Percentiles rank a stretch among this genome's conserved stretches.
Evolutionary conservation across 192 early-diverging fungal species (phyloP).

Genomic region (Coemansia sp.): DNA sequence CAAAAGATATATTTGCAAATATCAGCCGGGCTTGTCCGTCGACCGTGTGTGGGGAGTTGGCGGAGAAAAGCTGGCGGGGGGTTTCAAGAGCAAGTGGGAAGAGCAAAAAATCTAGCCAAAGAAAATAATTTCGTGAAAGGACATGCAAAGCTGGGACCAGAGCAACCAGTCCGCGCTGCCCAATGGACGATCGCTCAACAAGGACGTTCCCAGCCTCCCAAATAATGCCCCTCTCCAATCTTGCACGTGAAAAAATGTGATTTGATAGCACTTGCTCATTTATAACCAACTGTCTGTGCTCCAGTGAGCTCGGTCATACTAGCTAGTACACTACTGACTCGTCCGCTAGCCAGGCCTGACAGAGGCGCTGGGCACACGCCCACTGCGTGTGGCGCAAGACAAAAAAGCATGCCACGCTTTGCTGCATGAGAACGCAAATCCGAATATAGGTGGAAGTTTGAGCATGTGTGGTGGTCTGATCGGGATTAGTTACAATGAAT

Average conservation of each 20-base stretch:
- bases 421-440: neutral
- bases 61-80: slow-evolving; percentile 2
- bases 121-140: neutral
- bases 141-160: neutral
- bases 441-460: neutral
- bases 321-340: no score
- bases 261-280: neutral
- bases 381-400: no score
- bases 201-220: neutral
- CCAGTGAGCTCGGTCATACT: neutral
- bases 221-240: neutral
- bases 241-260: neutral
- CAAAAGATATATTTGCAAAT: neutral
- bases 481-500: neutral
- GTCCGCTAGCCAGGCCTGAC: neutral
- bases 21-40: neutral
- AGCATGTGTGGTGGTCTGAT: neutral
- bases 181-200: no score
- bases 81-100: neutral
- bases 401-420: neutral
- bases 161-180: neutral
- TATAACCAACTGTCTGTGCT: neutral
- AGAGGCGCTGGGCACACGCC: neutral
- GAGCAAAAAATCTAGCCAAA: neutral
- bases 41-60: neutral